phyloP scores from a whole-genome alignment of 2,329 filamentous ascomycete species.

The Gyromitra esculenta region DNA sequence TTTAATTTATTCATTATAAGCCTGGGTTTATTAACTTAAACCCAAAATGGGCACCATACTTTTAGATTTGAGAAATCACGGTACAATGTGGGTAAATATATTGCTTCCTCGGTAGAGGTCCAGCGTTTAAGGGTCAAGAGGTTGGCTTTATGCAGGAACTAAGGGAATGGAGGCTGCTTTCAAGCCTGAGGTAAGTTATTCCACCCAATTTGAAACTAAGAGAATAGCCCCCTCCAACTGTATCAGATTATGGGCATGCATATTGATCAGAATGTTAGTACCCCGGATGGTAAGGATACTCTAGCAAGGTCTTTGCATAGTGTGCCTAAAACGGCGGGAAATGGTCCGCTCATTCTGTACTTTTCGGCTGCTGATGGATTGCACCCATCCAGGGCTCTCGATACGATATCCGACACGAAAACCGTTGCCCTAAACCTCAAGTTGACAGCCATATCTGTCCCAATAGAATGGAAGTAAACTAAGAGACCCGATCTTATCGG shows the following conservation, averaged over 20 bases:
- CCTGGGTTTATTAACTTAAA: no score
- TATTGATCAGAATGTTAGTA: not conserved
- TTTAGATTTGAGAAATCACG: no score
- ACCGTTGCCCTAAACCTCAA: not conserved
- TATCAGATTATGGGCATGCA: not conserved
- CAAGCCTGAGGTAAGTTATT: no score
- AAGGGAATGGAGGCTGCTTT: not conserved
- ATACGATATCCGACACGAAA: slow-evolving; percentile 29
- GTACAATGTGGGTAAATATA: not conserved
- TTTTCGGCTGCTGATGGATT: not conserved
- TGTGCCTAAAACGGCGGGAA: not conserved
- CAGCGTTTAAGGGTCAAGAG: no score
- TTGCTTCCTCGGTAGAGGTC: no score
- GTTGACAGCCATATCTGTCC: not conserved
- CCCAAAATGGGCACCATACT: no score
- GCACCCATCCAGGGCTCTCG: not conserved
- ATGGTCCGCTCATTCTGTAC: slow-evolving; percentile 14
- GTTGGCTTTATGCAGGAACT: not conserved
- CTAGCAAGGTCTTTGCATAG: not conserved
- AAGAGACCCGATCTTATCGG: slow-evolving; percentile 19
- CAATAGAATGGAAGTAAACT: slow-evolving; percentile 4
- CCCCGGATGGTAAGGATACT: not conserved
- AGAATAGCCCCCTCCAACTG: not conserved
- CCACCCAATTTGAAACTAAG: not conserved
- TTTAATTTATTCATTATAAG: no score